Conservation (phyloP, 164 flowering plant genomes). For the Berberis vulgaris region DNA sequence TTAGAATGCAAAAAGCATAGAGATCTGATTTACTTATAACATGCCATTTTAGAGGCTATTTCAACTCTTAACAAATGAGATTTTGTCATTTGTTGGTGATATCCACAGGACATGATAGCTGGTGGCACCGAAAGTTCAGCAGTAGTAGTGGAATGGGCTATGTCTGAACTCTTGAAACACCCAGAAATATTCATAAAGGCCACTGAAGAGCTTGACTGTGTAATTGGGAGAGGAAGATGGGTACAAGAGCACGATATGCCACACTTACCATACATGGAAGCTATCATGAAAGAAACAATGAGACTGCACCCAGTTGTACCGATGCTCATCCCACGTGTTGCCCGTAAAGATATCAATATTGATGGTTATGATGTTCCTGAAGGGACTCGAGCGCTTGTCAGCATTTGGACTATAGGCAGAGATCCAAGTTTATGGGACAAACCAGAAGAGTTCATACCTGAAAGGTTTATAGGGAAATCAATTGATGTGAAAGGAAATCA, state of each 20-base stretch:
- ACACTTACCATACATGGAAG: conserved; percentile 45
- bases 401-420: conserved; percentile 58
- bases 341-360: conserved; percentile 35
- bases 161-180: conserved; percentile 49
- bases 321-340: conserved; percentile 41
- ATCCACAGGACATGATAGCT: conserved; percentile 60
- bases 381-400: conserved; percentile 40
- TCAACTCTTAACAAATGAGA: no score
- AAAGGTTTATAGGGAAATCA: conserved; percentile 48
- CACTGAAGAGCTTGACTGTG: conserved; percentile 59
- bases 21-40: no score
- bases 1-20: no score
- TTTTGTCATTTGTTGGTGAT: not conserved
- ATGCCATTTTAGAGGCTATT: no score
- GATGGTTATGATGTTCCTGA: conserved; percentile 46
- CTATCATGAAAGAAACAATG: conserved; percentile 76
- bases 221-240: conserved; percentile 58
- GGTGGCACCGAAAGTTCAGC: conserved; percentile 85
- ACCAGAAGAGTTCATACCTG: conserved; percentile 54
- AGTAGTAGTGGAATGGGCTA: conserved; percentile 80
- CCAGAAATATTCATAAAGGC: conserved; percentile 53
- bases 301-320: conserved; percentile 80
- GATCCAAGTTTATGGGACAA: conserved; percentile 56
- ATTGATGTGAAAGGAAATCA: conserved; percentile 68
- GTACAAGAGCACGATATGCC: conserved; percentile 63